Evolutionary conservation across 306 rosid species (phyloP).

Genomic region (Rosa lucieae): DNA sequence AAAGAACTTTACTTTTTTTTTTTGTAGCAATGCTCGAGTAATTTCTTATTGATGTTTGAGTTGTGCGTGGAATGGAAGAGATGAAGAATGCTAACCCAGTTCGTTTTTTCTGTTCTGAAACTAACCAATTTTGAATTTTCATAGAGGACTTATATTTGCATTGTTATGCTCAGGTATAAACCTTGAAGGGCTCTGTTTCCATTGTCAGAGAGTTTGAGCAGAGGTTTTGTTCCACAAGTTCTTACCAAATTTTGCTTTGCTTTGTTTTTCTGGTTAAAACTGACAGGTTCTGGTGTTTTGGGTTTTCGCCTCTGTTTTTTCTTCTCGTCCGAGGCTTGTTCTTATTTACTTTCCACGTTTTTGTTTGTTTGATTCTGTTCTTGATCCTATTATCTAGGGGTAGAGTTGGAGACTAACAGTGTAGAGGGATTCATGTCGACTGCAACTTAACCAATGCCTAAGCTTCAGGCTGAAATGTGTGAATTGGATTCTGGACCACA

Average conservation of each 20-base stretch:
- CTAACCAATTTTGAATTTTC: neutral
- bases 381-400: neutral
- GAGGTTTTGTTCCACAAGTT: constrained; percentile 15
- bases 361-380: neutral
- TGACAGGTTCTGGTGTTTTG: constrained; percentile 5
- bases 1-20: neutral
- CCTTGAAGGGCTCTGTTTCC: constrained; percentile 28
- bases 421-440: neutral
- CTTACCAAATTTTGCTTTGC: neutral
- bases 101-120: neutral
- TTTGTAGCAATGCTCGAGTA: neutral
- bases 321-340: neutral
- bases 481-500: neutral
- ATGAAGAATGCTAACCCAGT: constrained; percentile 9
- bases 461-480: neutral
- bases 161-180: constrained; percentile 30
- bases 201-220: constrained; percentile 24
- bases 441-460: neutral
- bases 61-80: neutral
- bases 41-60: neutral
- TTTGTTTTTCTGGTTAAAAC: neutral
- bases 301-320: neutral
- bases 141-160: constrained; percentile 20
- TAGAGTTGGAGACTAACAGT: neutral
- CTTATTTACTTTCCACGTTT: neutral